Evolutionary conservation across 441 rosid genomes (phyloP).

Genomic region (Brassica balearica): DNA sequence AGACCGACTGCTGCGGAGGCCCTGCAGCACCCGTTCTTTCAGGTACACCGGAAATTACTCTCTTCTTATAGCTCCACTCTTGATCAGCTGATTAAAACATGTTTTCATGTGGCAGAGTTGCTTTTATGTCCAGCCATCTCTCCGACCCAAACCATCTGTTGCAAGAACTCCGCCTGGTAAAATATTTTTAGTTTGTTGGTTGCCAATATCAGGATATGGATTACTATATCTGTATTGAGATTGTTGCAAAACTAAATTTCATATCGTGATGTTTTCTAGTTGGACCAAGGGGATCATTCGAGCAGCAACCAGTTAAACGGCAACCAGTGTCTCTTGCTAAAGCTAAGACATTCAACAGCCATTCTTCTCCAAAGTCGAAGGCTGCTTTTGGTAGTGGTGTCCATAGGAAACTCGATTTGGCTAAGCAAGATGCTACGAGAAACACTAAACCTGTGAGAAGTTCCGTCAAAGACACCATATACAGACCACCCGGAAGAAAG

Average conservation of each 20-base stretch:
- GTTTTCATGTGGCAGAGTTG: slow-evolving; percentile 64
- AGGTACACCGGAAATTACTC: slow-evolving; percentile 52
- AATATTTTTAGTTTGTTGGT: slow-evolving; percentile 25
- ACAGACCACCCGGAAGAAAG: slow-evolving; percentile 73
- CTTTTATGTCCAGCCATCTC: slow-evolving; percentile 85
- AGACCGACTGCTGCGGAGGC: slow-evolving; percentile 89
- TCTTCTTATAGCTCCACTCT: neutral
- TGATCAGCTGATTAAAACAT: slow-evolving; percentile 7
- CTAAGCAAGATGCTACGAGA: slow-evolving; percentile 62
- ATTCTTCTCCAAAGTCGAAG: slow-evolving; percentile 55
- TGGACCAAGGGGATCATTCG: slow-evolving; percentile 59
- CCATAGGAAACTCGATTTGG: slow-evolving; percentile 74
- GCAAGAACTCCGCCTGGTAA: slow-evolving; percentile 78
- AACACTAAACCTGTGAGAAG: slow-evolving; percentile 51
- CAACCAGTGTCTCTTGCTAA: slow-evolving; percentile 55
- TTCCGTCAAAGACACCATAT: slow-evolving; percentile 55
- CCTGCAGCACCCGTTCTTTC: slow-evolving; percentile 88
- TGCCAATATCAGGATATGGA: neutral
- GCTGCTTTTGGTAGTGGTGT: slow-evolving; percentile 60
- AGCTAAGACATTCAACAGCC: slow-evolving; percentile 54
- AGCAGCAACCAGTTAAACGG: slow-evolving; percentile 60
- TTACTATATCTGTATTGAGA: neutral
- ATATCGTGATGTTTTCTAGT: slow-evolving; percentile 42
- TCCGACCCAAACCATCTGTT: slow-evolving; percentile 61
- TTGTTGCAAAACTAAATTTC: slow-evolving; percentile 10